phyloP scores from a whole-genome alignment of 75 land plant genomes.

The Larix kaempferi region DNA sequence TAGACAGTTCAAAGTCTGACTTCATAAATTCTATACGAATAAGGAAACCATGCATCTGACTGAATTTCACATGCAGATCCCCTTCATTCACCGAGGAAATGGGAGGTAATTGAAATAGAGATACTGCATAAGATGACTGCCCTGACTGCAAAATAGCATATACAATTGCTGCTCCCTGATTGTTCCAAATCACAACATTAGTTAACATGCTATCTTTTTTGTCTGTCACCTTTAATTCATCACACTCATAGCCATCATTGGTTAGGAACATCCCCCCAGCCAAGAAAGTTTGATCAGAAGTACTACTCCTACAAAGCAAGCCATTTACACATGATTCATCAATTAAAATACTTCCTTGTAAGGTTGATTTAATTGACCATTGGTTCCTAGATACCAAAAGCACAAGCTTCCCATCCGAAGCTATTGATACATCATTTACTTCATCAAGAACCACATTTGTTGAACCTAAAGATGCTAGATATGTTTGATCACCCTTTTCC shows the following conservation, averaged over 20 bases:
- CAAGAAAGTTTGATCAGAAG: conserved; percentile 14
- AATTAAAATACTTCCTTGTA: conserved; percentile 23
- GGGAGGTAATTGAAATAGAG: conserved; percentile 38
- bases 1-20: conserved; percentile 20
- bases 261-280: conserved; percentile 50
- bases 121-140: conserved; percentile 17
- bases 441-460: conserved; percentile 5
- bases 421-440: conserved; percentile 30
- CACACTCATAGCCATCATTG: neutral
- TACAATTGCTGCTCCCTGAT: conserved; percentile 41
- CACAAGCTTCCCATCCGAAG: conserved; percentile 37
- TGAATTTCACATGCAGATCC: conserved; percentile 24
- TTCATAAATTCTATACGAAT: conserved; percentile 52
- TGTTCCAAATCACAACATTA: conserved; percentile 51
- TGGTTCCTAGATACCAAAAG: conserved; percentile 29
- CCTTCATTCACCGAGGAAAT: conserved; percentile 11
- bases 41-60: conserved; percentile 31
- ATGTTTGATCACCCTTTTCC: conserved; percentile 7
- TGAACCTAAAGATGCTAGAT: conserved; percentile 10
- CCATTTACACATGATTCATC: conserved; percentile 28
- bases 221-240: neutral
- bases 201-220: neutral
- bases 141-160: conserved; percentile 27
- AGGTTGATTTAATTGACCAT: conserved; percentile 46
- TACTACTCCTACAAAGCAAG: conserved; percentile 19